Conservation (phyloP, 1,284 basidiomycete genomes). For the Bjerkandera adusta region DNA sequence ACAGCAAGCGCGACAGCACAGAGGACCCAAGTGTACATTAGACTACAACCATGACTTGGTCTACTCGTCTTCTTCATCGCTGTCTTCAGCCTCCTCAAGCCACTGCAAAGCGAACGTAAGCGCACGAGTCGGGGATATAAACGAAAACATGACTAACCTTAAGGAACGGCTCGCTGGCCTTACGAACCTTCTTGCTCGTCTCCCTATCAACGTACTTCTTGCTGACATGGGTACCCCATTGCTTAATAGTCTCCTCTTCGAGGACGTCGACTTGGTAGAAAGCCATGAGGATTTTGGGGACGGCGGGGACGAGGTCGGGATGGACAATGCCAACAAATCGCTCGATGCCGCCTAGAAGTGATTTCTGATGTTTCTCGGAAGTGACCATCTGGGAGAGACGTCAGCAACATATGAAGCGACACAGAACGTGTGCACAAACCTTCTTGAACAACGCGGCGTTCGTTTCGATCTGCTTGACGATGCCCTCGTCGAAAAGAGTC, state of each 20-base stretch:
- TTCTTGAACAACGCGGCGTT: conserved; percentile 82
- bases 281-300: conserved; percentile 94
- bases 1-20: too few relatives aligned
- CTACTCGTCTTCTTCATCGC: conserved; percentile 38
- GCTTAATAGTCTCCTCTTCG: conserved; percentile 87
- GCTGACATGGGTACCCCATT: conserved; percentile 97
- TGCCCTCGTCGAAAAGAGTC: conserved; percentile 82
- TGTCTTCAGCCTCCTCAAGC: conserved; percentile 47
- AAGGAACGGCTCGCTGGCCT: conserved; percentile 94
- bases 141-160: conserved; percentile 43
- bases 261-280: conserved; percentile 93
- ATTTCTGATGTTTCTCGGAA: conserved; percentile 94
- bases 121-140: neutral
- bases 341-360: conserved; percentile 88
- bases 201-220: conserved; percentile 99
- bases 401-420: neutral
- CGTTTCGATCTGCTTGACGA: conserved; percentile 70
- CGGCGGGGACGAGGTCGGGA: conserved; percentile 61
- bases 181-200: conserved; percentile 91
- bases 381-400: conserved; percentile 54
- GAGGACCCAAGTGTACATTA: too few relatives aligned
- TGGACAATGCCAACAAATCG: conserved; percentile 73
- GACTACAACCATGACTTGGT: conserved; percentile 10
- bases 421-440: conserved; percentile 42
- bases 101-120: conserved; percentile 36